Percentiles rank a stretch among this genome's conserved stretches.
phyloP scores from a whole-genome alignment of 2,329 filamentous ascomycete genomes.

The Leptographium flavum region DNA sequence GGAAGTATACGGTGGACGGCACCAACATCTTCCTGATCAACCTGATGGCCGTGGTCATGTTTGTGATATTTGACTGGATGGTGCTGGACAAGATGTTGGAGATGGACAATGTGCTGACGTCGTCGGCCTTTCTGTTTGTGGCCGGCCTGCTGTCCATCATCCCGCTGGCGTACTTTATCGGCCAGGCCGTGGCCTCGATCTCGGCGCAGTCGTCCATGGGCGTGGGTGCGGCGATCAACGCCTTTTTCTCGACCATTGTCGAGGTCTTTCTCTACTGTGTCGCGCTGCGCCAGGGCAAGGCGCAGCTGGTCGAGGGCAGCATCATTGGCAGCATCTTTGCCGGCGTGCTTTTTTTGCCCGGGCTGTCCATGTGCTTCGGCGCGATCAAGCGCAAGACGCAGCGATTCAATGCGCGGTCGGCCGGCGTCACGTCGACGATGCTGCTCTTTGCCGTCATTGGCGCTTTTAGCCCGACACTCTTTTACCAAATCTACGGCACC shows the following conservation, averaged over 20 bases:
- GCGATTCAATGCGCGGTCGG: slow-evolving; percentile 91
- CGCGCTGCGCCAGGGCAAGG: slow-evolving; percentile 83
- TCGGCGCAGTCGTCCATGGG: slow-evolving; percentile 98
- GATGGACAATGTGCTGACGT: slow-evolving; percentile 59
- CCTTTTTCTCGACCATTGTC: slow-evolving; percentile 94
- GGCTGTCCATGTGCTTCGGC: slow-evolving; percentile 96
- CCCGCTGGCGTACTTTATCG: slow-evolving; percentile 94
- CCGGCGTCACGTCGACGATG: slow-evolving; percentile 96
- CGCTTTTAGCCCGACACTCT: slow-evolving; percentile 87
- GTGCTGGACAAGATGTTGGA: slow-evolving; percentile 57
- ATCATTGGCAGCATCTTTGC: slow-evolving; percentile 97
- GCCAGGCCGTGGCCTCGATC: slow-evolving; percentile 94
- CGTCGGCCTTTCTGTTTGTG: slow-evolving; percentile 73
- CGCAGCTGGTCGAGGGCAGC: slow-evolving; percentile 84
- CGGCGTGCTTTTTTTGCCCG: slow-evolving; percentile 85
- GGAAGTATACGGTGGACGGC: slow-evolving; percentile 98
- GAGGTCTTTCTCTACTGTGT: slow-evolving; percentile 97
- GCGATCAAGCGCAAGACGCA: slow-evolving; percentile 97
- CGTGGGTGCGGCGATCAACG: slow-evolving; percentile 89
- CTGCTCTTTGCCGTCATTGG: slow-evolving; percentile 89
- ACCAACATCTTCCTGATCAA: slow-evolving; percentile 99
- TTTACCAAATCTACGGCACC: slow-evolving; percentile 97
- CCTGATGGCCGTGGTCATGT: slow-evolving; percentile 80
- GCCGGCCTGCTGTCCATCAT: slow-evolving; percentile 84
- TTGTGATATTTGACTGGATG: slow-evolving; percentile 87